These are phyloP conservation scores for Urtica urens DNA, from an alignment of 306 rosid genomes.

Conservation along the genomic window DNA sequence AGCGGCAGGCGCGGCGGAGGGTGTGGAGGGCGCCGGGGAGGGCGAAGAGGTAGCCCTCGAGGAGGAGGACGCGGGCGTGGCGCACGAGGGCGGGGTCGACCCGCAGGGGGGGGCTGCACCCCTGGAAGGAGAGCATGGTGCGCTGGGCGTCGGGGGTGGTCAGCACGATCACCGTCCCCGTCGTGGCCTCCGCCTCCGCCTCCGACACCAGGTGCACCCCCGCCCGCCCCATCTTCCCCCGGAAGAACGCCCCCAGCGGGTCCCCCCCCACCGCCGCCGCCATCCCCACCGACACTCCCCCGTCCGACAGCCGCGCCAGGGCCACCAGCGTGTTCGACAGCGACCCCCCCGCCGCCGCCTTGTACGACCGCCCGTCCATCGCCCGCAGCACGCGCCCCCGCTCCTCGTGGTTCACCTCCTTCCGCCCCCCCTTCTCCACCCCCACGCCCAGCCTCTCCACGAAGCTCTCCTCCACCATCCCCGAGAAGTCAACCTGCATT, in stretches of 20 bases:
- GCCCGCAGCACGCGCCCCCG: slow-evolving; percentile 87
- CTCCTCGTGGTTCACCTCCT: slow-evolving; percentile 82
- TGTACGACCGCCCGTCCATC: slow-evolving; percentile 94
- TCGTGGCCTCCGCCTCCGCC: slow-evolving; percentile 76
- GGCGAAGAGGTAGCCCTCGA: slow-evolving; percentile 90
- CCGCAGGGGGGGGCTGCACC: slow-evolving; percentile 16
- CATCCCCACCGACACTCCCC: slow-evolving; percentile 72
- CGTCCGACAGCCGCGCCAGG: slow-evolving; percentile 70
- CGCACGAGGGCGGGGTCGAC: slow-evolving; percentile 45
- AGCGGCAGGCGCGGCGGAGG: slow-evolving; percentile 61
- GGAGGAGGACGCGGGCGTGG: slow-evolving; percentile 67
- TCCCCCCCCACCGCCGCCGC: slow-evolving; percentile 88
- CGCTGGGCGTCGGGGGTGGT: slow-evolving; percentile 97
- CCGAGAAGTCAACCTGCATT: slow-evolving; percentile 89
- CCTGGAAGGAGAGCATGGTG: slow-evolving; percentile 97
- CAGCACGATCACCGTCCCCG: slow-evolving; percentile 94
- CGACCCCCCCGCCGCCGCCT: slow-evolving; percentile 98
- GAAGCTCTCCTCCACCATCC: slow-evolving; percentile 67
- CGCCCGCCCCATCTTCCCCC: slow-evolving; percentile 73
- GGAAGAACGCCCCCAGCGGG: slow-evolving; percentile 89
- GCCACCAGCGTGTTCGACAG: slow-evolving; percentile 91
- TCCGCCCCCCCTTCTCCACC: slow-evolving; percentile 82
- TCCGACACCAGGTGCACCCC: slow-evolving; percentile 75
- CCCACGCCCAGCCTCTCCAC: slow-evolving; percentile 60
- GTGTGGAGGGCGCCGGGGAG: slow-evolving; percentile 73